Conservation (phyloP, 345 rosid genomes). For the Laguncularia racemosa region DNA sequence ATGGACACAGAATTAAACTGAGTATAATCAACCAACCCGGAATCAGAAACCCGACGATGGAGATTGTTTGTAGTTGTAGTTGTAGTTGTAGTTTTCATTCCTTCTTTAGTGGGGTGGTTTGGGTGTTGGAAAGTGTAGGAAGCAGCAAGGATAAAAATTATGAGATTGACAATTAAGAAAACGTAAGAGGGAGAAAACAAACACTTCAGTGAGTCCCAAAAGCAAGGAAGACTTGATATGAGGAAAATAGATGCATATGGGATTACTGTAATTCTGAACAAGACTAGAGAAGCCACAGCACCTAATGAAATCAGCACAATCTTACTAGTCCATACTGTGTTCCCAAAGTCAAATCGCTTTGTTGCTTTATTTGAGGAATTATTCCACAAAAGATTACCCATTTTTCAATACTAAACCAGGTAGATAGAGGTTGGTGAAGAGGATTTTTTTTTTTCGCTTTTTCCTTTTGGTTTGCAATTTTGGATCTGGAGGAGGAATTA, state of each 20-base stretch:
- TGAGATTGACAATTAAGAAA: slow-evolving; percentile 36
- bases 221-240: slow-evolving; percentile 19
- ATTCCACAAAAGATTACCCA: slow-evolving; percentile 17
- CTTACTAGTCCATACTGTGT: slow-evolving; percentile 21
- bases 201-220: slow-evolving; percentile 21
- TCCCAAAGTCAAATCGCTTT: slow-evolving; percentile 10
- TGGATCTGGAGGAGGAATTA: neutral
- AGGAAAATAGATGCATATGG: slow-evolving; percentile 19
- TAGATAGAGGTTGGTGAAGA: no score
- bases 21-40: no score
- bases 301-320: slow-evolving; percentile 21
- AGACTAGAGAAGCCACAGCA: slow-evolving; percentile 23
- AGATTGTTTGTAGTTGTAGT: no score
- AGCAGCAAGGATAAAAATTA: slow-evolving; percentile 38
- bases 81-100: neutral
- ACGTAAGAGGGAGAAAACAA: slow-evolving; percentile 42
- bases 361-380: slow-evolving; percentile 1
- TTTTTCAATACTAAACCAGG: slow-evolving; percentile 1
- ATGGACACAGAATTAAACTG: no score
- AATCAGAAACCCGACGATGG: neutral
- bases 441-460: no score
- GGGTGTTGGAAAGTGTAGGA: slow-evolving; percentile 21
- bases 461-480: neutral
- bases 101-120: slow-evolving; percentile 1
- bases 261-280: slow-evolving; percentile 27